Evolutionary conservation across 2,329 filamentous ascomycete genomes (phyloP).

Genomic region (Arachnomyces sp.): DNA sequence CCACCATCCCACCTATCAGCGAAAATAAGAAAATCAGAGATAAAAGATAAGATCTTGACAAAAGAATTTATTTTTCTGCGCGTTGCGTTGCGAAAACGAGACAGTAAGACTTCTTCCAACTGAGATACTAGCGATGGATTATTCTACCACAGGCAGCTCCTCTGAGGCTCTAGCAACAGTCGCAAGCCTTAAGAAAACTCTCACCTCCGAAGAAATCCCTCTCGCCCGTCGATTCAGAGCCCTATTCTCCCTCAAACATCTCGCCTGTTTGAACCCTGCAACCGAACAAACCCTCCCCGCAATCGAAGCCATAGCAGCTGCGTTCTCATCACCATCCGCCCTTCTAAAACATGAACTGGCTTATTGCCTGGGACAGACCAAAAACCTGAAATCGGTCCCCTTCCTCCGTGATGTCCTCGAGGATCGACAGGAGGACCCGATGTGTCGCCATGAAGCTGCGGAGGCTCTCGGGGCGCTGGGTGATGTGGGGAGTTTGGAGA

Average conservation of each 20-base stretch:
- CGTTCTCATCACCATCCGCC: slow-evolving; percentile 73
- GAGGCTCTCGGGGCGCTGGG: slow-evolving; percentile 88
- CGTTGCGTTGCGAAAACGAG: background rate
- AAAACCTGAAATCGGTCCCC: slow-evolving; percentile 63
- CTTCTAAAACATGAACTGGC: slow-evolving; percentile 93
- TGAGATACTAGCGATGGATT: background rate
- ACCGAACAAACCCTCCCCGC: slow-evolving; percentile 53
- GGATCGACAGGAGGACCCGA: slow-evolving; percentile 74
- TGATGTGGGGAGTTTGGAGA: slow-evolving; percentile 60
- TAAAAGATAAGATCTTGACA: too few species aligned
- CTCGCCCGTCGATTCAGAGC: slow-evolving; percentile 88
- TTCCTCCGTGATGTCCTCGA: slow-evolving; percentile 66
- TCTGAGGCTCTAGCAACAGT: slow-evolving; percentile 14
- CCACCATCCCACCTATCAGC: too few species aligned
- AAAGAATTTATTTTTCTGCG: background rate
- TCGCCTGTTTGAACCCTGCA: slow-evolving; percentile 60
- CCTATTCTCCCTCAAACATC: slow-evolving; percentile 93
- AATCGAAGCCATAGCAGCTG: slow-evolving; percentile 77
- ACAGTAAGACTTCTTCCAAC: background rate
- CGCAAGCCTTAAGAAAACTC: slow-evolving; percentile 53
- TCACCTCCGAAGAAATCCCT: slow-evolving; percentile 70
- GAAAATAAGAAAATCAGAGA: too few species aligned
- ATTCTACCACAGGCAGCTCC: background rate
- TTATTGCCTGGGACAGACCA: slow-evolving; percentile 90
- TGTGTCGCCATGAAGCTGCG: slow-evolving; percentile 94